Conservation (phyloP, 305 asterid species). For the Solanum aculeatissimum region DNA sequence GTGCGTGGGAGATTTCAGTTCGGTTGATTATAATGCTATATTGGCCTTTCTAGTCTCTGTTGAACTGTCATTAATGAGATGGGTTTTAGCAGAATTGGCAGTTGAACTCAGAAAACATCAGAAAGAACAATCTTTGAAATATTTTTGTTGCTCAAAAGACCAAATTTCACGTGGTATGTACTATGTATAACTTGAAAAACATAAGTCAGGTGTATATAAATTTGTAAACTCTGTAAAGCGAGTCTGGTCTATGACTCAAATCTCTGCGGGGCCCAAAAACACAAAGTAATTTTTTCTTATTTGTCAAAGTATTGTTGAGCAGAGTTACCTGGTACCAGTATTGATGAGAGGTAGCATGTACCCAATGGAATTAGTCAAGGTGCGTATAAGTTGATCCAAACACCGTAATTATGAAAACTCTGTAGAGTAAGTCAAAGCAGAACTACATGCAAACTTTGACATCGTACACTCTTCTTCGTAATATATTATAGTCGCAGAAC, state of each 20-base stretch:
- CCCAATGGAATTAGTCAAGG: not conserved
- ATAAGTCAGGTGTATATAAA: not conserved
- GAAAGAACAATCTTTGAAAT: not conserved
- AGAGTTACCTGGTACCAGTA: not conserved
- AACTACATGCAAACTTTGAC: not conserved
- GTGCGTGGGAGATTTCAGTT: not conserved
- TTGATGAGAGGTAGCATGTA: not conserved
- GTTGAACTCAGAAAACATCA: not conserved
- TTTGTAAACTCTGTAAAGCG: not conserved
- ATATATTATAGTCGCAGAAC: not conserved
- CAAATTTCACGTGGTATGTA: not conserved
- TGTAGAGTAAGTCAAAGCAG: no score
- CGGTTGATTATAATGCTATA: not conserved
- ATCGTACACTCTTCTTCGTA: not conserved
- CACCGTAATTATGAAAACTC: not conserved
- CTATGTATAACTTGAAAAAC: not conserved
- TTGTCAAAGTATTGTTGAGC: not conserved
- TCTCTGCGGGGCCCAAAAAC: not conserved
- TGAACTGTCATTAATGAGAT: not conserved
- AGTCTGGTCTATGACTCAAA: not conserved
- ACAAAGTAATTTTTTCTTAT: not conserved
- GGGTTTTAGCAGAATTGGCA: not conserved
- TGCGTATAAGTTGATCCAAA: not conserved
- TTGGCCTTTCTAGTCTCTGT: not conserved
- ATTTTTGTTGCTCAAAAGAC: not conserved